Evolutionary conservation across 23 red algal genomes (phyloP).

Genomic region (Gracilaria caudata): DNA sequence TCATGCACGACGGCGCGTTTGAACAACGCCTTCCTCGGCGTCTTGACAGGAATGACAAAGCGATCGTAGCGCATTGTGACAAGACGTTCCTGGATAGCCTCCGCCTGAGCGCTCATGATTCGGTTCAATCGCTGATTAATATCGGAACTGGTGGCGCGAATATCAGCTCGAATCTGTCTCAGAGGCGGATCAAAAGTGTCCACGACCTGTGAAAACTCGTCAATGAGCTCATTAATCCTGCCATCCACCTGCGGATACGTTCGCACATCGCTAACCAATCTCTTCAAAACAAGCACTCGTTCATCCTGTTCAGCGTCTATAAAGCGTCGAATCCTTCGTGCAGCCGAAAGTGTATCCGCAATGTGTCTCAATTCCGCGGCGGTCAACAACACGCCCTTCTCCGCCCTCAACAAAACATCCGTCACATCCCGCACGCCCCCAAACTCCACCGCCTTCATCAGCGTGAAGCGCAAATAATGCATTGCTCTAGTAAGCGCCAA

Average conservation of each 20-base stretch:
- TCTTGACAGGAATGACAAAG: conserved; percentile 96
- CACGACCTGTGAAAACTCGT: conserved; percentile 75
- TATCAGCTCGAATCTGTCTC: conserved; percentile 32
- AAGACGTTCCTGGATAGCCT: conserved; percentile 80
- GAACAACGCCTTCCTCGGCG: conserved; percentile 47
- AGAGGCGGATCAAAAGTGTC: conserved; percentile 65
- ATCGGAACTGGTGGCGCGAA: conserved; percentile 16
- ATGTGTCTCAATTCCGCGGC: conserved; percentile 69
- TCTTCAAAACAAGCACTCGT: conserved; percentile 8
- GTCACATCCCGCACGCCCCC: conserved; percentile 29
- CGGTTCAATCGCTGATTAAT: conserved; percentile 19
- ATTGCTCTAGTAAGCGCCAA: conserved; percentile 64
- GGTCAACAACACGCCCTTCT: conserved; percentile 47
- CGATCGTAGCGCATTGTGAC: conserved; percentile 87
- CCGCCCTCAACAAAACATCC: conserved; percentile 5
- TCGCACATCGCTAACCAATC: conserved; percentile 37
- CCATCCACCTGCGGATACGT: conserved; percentile 46
- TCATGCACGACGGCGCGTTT: conserved; percentile 86
- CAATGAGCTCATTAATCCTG: conserved; percentile 53
- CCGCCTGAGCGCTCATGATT: conserved; percentile 56
- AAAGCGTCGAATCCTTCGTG: conserved; percentile 43
- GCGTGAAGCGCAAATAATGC: conserved; percentile 28
- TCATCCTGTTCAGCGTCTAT: conserved; percentile 46
- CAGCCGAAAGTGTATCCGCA: conserved; percentile 56
- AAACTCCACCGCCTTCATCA: conserved; percentile 57